Evolutionary conservation across 768 basidiomycete genomes (phyloP).

Genomic region (Boletus tylopilopsis): DNA sequence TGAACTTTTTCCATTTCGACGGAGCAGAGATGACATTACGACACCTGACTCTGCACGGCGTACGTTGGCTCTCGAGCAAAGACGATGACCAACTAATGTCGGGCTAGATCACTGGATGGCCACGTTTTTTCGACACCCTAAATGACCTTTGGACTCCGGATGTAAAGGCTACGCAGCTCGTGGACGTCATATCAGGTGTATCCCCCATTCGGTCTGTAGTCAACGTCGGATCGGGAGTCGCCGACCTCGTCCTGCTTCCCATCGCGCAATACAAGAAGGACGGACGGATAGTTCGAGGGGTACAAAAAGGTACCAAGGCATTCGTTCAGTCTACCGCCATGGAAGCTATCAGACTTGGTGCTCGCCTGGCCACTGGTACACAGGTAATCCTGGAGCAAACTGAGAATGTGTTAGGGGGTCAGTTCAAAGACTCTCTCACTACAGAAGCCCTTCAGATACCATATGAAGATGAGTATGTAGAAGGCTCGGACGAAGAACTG

Average conservation of each 20-base stretch:
- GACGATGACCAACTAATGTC: constrained; percentile 7
- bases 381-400: constrained; percentile 97
- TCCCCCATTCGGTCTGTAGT: constrained; percentile 95
- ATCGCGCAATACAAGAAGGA: constrained; percentile 99
- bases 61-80: constrained; percentile 40
- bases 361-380: constrained; percentile 91
- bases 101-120: constrained; percentile 88
- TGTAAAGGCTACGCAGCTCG: constrained; percentile 96
- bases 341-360: constrained; percentile 93
- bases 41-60: constrained; percentile 88
- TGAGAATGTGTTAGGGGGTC: constrained; percentile 83
- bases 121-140: constrained; percentile 82
- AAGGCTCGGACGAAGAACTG: constrained; percentile 45
- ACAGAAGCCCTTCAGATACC: constrained; percentile 61
- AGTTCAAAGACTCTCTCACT: constrained; percentile 61
- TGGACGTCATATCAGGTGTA: constrained; percentile 95
- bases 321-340: constrained; percentile 94
- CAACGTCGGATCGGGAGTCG: constrained; percentile 95
- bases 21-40: constrained; percentile 97
- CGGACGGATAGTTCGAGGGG: constrained; percentile 83
- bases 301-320: constrained; percentile 90
- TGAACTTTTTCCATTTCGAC: constrained; percentile 99
- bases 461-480: constrained; percentile 27
- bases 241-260: constrained; percentile 91
- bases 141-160: constrained; percentile 99